Evolutionary conservation across 106 monocot species (phyloP).

Genomic region (Alisma plantagoaquatica): DNA sequence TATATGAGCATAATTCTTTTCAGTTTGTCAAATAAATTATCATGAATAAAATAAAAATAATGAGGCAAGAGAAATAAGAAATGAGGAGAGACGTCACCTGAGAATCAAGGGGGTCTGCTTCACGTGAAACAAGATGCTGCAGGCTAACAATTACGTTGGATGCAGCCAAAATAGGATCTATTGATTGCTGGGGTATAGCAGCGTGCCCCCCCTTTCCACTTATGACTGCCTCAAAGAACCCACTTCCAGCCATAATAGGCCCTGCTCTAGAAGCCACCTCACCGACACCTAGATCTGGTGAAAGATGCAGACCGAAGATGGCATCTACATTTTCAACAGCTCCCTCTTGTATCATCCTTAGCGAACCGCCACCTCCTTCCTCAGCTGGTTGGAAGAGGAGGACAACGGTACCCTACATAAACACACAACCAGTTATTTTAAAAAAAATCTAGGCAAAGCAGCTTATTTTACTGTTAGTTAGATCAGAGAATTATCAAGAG

Average conservation of each 20-base stretch:
- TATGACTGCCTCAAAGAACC: conserved; percentile 94
- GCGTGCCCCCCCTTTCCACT: conserved; percentile 96
- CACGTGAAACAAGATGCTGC: conserved; percentile 93
- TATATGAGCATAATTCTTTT: too few relatives aligned
- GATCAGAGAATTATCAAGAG: too few relatives aligned
- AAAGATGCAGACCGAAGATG: conserved; percentile 76
- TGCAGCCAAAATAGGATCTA: conserved; percentile 91
- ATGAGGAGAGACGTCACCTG: conserved; percentile 44
- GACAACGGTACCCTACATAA: conserved; percentile 62
- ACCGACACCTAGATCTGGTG: conserved; percentile 33
- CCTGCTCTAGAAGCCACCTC: conserved; percentile 56
- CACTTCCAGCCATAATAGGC: conserved; percentile 82
- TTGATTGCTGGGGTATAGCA: conserved; percentile 84
- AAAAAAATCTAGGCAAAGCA: too few relatives aligned
- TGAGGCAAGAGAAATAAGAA: not conserved
- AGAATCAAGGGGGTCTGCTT: conserved; percentile 94
- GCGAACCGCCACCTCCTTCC: conserved; percentile 85
- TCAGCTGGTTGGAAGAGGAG: conserved; percentile 97
- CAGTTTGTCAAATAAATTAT: not conserved
- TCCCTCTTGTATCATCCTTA: conserved; percentile 83
- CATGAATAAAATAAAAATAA: not conserved
- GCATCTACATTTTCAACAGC: conserved; percentile 73
- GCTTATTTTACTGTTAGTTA: too few relatives aligned
- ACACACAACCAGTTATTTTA: not conserved
- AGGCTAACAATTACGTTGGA: conserved; percentile 95